Evolutionary conservation across 805 yeast species (phyloP), one percentile per base, ranked within the genome.

Genomic region (Gaillardinia entomophila): DNA sequence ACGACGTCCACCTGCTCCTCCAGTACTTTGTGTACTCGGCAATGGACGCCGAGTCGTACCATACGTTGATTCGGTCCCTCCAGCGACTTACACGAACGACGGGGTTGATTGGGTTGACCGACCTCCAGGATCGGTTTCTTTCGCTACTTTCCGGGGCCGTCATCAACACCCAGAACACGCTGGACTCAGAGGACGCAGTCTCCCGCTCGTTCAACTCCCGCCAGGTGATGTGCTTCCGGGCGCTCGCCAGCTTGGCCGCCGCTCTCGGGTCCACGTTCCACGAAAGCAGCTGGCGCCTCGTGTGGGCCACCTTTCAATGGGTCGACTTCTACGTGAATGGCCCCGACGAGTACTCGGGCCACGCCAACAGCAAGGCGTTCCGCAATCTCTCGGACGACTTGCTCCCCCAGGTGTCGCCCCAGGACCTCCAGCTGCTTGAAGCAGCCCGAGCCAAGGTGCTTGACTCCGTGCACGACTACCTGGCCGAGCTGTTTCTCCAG

Each of bases 81-180:
- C 97, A 90, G 52, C 79, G 81, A 41, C 66, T 85, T 30, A 77
- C 95, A 5, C 96, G 87, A 51, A 77, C 89, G 0, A 72, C 89
- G 0, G 97, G 97, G 0, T 60, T 86, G 12, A 55, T 88, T n/a
- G 79, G 77, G 0, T 50, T 82, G 10, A 48, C 54, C 1, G 62
- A 60, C 0, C 63, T 80, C 15, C 62, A 95, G 30, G 83, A 86
- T 46, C 72, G 75, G 1, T 40, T 62, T 12, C 42, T 66, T 11
- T 26, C 32, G 22, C 39, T 60, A 17, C 38, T 64, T 14, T 49
- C 67, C 0, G 46, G 41, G 14, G 52, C 76, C 1, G 55, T 76
- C 12, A 63, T 61, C 24, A 59, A 71, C 17, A 52, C 49, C 12
- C 61, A 62, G 22, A 62, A 60, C 10, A 55, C 53, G 15, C 40